Conservation (phyloP, 257 asterid species). For the Solanum etuberosum region DNA sequence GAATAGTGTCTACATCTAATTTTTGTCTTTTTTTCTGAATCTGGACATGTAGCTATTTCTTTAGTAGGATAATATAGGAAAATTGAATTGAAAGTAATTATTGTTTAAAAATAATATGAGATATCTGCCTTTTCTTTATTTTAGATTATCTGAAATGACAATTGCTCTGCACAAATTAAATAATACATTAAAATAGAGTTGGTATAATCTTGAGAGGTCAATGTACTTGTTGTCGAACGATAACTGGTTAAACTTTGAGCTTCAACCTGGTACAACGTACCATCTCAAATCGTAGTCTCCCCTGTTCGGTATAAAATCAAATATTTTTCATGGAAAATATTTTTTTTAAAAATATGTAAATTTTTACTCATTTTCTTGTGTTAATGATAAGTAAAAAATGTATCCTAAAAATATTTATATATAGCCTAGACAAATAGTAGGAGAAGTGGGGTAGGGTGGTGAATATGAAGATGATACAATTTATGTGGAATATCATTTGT, state of each 20-base stretch:
- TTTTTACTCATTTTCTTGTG: neutral
- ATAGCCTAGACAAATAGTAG: neutral
- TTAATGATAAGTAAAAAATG: too few species aligned
- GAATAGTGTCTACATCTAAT: neutral
- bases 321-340: neutral
- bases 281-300: neutral
- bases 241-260: neutral
- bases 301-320: too few species aligned
- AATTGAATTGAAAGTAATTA: neutral
- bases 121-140: neutral
- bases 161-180: neutral
- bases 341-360: neutral
- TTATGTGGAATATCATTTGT: neutral
- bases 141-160: neutral
- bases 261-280: neutral
- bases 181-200: neutral
- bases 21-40: neutral
- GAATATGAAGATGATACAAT: neutral
- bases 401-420: neutral
- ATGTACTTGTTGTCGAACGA: neutral
- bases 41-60: neutral
- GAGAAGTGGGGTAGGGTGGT: neutral
- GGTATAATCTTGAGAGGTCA: neutral
- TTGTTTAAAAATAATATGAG: neutral
- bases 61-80: neutral